phyloP scores from a whole-genome alignment of 148 eudicot genomes.

The Talinum fruticosum region DNA sequence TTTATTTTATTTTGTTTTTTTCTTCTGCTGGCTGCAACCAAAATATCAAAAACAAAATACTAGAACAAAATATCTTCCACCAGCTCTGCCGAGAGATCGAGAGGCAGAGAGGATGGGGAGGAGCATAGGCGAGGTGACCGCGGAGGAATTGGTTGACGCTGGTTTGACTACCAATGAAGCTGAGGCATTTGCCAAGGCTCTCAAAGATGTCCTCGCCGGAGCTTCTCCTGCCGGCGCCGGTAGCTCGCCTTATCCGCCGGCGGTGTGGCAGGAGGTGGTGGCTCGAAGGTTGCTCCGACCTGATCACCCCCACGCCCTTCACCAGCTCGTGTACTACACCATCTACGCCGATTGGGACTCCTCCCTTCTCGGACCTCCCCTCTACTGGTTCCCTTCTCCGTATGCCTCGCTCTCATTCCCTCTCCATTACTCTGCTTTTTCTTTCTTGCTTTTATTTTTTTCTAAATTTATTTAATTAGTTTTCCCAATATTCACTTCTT shows the following conservation, averaged over 20 bases:
- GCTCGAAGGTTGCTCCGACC: constrained; percentile 55
- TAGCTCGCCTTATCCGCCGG: constrained; percentile 33
- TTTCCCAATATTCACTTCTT: too few species aligned
- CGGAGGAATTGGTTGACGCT: constrained; percentile 35
- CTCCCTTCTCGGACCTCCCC: constrained; percentile 61
- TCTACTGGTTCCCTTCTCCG: constrained; percentile 87
- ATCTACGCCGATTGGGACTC: constrained; percentile 62
- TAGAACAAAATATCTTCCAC: too few species aligned
- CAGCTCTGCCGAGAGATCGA: too few species aligned
- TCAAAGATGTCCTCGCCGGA: constrained; percentile 28
- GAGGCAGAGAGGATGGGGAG: neutral
- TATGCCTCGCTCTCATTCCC: constrained; percentile 17
- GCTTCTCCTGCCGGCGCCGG: neutral
- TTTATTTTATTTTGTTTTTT: too few species aligned
- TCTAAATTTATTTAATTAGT: too few species aligned
- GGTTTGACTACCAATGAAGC: constrained; percentile 55
- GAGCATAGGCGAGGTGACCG: constrained; percentile 26
- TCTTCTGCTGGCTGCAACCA: too few species aligned
- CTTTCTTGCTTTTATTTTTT: too few species aligned
- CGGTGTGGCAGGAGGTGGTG: constrained; percentile 63
- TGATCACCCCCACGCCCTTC: constrained; percentile 64
- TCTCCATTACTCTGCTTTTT: too few species aligned
- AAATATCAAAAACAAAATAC: too few species aligned
- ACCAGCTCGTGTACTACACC: constrained; percentile 66
- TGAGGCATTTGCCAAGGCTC: constrained; percentile 18